Evolutionary conservation across 1,284 basidiomycete genomes (phyloP).

Genomic region (Ceratobasidium sp.): DNA sequence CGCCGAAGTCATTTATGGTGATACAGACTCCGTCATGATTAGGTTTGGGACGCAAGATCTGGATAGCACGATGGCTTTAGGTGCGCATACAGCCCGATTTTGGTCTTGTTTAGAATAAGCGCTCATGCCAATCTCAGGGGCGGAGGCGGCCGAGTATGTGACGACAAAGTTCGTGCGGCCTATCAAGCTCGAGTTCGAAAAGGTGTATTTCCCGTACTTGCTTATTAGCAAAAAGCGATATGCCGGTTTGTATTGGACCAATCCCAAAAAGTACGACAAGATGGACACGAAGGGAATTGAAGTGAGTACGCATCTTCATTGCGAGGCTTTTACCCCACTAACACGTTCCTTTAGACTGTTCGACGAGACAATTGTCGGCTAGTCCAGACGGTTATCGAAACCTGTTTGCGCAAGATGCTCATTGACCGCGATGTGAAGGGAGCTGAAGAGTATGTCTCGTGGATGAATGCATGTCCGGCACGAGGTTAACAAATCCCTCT

Average conservation of each 20-base stretch:
- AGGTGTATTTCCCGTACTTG: conserved; percentile 96
- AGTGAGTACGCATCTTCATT: conserved; percentile 64
- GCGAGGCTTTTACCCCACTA: not conserved
- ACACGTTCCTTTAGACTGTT: conserved; percentile 75
- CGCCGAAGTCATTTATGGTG: conserved; percentile 94
- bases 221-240: conserved; percentile 98
- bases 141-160: conserved; percentile 94
- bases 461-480: conserved; percentile 1
- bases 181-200: conserved; percentile 98
- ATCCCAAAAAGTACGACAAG: conserved; percentile 93
- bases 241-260: conserved; percentile 96
- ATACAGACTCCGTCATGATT: conserved; percentile 99
- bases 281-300: conserved; percentile 99
- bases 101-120: not conserved
- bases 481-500: conserved; percentile 21
- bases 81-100: conserved; percentile 61
- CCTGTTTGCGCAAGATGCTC: conserved; percentile 95
- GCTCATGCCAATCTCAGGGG: conserved; percentile 66
- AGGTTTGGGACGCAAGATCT: conserved; percentile 92
- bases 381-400: conserved; percentile 96
- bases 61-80: conserved; percentile 86
- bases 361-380: conserved; percentile 96
- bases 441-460: conserved; percentile 81
- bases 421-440: conserved; percentile 93
- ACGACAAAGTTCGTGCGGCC: conserved; percentile 92